Base-by-base conservation (phyloP, 371 early-diverging fungal genomes). In the Blastocladiella emersonii region DNA sequence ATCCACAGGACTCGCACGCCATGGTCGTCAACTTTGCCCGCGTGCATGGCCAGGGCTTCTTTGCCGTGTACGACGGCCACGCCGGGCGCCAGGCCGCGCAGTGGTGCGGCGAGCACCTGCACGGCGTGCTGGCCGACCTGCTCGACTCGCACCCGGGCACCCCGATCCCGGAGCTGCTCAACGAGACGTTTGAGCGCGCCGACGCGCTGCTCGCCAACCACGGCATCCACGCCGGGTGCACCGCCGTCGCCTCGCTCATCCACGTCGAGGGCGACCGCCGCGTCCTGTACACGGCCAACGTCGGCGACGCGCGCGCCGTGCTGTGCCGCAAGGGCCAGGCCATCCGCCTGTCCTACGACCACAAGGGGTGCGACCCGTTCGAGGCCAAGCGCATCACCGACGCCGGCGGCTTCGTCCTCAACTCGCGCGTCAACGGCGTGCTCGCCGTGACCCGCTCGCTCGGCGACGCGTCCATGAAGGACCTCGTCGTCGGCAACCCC, bases 11-110 rank as follows among this genome's bases (percentile, higher is more conserved):
- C 70, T 85, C 95, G 15, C 96, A 97, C 71, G 79, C 81, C 8
- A 88, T 77, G 71, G 72, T 86, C 57, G 84, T 89, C 65, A 82
- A 91, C 73, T 97, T 85, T 72, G 83, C 78, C 57, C 82, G 82
- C 62, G 78, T 88, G 63, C 71, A 78, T 57, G 88, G 89, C 51
- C 91, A 90, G 74, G 88, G 90, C 12, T 92, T 88, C 68, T 92
- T 95, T 82, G 97, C 92, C 56, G 85, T 98, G 59, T 98, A 88
- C 72, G 98, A 98, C 68, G 98, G 98, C n/a, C 98, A 98, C 73
- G 96, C 96, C 8, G 97, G 98, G 21, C 88, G 88, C 71, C 79
- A 84, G 41, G 95, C 96, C 15, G 98, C 98, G 23, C 92, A 94
- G 66, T 95, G 90, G 90, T 96, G 95, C 72, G 97, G 95, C 25